Evolutionary conservation across 2,329 filamentous ascomycete genomes (phyloP).

Genomic region (Cladophialophora bantiana): DNA sequence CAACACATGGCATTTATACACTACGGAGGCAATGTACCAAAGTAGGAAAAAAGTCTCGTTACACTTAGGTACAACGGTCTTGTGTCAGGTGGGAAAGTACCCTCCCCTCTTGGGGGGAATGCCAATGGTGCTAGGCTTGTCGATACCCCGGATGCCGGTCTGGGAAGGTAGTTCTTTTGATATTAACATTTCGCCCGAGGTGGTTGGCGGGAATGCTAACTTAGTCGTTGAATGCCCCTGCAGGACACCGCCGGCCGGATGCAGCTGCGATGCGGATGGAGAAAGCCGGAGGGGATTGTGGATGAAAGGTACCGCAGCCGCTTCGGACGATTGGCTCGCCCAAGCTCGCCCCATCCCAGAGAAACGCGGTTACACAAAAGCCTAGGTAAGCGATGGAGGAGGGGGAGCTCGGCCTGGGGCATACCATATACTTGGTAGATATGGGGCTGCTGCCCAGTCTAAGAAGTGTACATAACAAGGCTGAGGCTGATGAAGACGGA

Average conservation of each 20-base stretch:
- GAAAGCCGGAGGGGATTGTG: slow-evolving; percentile 9
- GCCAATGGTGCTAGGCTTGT: not conserved
- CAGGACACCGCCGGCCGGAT: slow-evolving; percentile 7
- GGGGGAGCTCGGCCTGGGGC: not conserved
- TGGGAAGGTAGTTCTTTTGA: not conserved
- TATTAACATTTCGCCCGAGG: not conserved
- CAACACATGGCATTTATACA: not conserved
- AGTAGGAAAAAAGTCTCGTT: slow-evolving; percentile 6
- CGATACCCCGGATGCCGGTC: not conserved
- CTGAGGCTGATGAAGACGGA: not conserved
- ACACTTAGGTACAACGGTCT: not conserved
- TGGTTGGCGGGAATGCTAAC: slow-evolving; percentile 13
- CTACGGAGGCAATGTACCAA: not conserved
- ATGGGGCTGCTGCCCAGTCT: not conserved
- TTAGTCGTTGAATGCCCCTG: not conserved
- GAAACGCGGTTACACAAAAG: slow-evolving; percentile 3
- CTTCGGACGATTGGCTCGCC: slow-evolving; percentile 1
- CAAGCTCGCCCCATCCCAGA: not conserved
- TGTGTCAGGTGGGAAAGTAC: not conserved
- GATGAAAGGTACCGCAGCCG: not conserved
- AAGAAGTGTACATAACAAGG: not conserved
- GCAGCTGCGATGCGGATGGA: slow-evolving; percentile 20
- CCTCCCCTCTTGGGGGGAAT: not conserved
- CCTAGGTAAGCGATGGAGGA: slow-evolving; percentile 12
- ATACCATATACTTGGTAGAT: not conserved